Percentiles rank a stretch among this genome's conserved stretches.
These are phyloP conservation scores for Solanum chaucha DNA, from an alignment of 257 asterid genomes.

Conservation along the genomic window DNA sequence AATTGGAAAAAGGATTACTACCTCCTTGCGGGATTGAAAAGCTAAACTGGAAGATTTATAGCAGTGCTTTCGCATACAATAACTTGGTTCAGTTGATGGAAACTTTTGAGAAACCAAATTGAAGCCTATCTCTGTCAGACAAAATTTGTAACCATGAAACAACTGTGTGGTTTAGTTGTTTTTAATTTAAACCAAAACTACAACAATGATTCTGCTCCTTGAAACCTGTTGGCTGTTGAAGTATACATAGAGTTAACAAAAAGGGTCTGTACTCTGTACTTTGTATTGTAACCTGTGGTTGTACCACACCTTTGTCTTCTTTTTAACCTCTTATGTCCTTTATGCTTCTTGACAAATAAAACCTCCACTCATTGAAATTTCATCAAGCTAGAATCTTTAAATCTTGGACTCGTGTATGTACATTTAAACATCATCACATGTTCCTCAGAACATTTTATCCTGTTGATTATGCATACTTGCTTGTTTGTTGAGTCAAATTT, in stretches of 20 bases:
- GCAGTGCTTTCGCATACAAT: not conserved
- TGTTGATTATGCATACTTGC: not conserved
- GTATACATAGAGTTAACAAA: not conserved
- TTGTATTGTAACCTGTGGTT: not conserved
- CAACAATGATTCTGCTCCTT: not conserved
- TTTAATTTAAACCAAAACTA: not conserved
- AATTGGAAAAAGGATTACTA: not conserved
- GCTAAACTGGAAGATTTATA: not conserved
- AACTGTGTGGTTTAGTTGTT: not conserved
- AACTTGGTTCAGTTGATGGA: not conserved
- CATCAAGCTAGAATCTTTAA: not conserved
- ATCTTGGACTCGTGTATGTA: not conserved
- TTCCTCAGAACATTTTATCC: not conserved
- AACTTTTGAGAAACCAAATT: not conserved
- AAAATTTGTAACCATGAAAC: not conserved
- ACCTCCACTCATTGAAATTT: not conserved
- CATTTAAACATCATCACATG: not conserved
- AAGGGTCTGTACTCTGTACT: not conserved
- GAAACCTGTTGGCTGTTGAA: not conserved
- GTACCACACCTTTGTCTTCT: not conserved
- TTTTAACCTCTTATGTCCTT: not conserved
- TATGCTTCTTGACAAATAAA: not conserved
- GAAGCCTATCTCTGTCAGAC: not conserved
- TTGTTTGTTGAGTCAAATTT: not conserved
- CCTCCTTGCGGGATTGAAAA: not conserved